Conservation (phyloP, 2,329 filamentous ascomycete genomes). For the Chaetomium sp. region DNA sequence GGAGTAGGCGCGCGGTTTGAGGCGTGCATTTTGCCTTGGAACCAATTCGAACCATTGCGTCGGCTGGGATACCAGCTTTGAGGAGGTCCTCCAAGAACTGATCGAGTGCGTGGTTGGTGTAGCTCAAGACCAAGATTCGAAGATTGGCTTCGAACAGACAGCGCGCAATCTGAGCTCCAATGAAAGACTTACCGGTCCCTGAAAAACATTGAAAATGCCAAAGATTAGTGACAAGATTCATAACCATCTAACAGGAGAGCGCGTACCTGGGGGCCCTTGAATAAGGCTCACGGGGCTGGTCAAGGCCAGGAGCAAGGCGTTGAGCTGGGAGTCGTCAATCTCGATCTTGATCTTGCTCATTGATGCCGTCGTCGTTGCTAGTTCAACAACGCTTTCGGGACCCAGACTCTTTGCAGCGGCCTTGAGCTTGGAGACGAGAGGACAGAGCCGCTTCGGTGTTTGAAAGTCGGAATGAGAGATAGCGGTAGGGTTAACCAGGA, state of each 20-base stretch:
- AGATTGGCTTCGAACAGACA: conserved; percentile 54
- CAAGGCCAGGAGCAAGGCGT: conserved; percentile 59
- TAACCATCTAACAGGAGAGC: too few relatives aligned
- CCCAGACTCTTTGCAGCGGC: neutral
- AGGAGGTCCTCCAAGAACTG: conserved; percentile 67
- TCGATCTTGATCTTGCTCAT: conserved; percentile 12
- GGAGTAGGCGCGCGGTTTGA: conserved; percentile 50
- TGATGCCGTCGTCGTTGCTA: conserved; percentile 15
- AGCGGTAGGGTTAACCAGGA: conserved; percentile 47
- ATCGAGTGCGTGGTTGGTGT: conserved; percentile 68
- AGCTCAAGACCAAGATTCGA: conserved; percentile 65
- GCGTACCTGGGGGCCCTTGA: conserved; percentile 70
- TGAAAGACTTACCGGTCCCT: conserved; percentile 76
- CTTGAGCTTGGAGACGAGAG: neutral
- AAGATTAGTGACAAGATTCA: neutral
- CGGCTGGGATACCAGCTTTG: conserved; percentile 55
- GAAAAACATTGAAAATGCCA: conserved; percentile 7
- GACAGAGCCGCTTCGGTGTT: neutral
- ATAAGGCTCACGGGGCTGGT: conserved; percentile 60
- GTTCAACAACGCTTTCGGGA: neutral
- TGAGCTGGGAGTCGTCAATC: conserved; percentile 52
- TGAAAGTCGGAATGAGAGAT: conserved; percentile 24
- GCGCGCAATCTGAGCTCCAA: conserved; percentile 65
- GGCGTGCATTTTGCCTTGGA: conserved; percentile 59
- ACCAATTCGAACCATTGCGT: conserved; percentile 63